phyloP scores from a whole-genome alignment of 2,329 filamentous ascomycete genomes.

The Ophiostoma novo-ulmi region DNA sequence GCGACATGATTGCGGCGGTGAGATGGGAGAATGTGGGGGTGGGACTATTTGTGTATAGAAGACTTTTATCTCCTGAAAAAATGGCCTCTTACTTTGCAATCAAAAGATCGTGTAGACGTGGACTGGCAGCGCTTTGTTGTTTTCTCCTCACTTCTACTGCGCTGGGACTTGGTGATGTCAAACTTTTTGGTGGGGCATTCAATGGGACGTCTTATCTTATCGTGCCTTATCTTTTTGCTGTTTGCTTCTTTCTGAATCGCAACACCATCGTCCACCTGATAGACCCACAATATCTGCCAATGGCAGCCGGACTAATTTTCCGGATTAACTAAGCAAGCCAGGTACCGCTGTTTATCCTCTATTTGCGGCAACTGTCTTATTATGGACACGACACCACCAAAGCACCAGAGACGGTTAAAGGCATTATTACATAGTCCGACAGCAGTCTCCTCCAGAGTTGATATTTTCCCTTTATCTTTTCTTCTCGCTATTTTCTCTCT shows the following conservation, averaged over 20 bases:
- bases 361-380: neutral
- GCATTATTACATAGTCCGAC: neutral
- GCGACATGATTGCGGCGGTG: slow-evolving; percentile 64
- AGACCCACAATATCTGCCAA: neutral
- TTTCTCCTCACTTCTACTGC: neutral
- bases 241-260: neutral
- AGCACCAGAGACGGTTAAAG: neutral
- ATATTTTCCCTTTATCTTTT: neutral
- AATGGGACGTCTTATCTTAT: slow-evolving; percentile 23
- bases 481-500: neutral
- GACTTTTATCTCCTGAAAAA: neutral
- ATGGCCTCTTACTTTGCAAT: too few relatives aligned
- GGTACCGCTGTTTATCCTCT: neutral
- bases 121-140: neutral
- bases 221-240: neutral
- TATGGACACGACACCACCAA: slow-evolving; percentile 18
- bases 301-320: slow-evolving; percentile 20
- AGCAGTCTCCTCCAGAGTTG: neutral
- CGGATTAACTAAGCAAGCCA: slow-evolving; percentile 18
- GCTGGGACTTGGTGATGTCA: slow-evolving; percentile 14
- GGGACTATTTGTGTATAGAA: neutral
- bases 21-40: neutral
- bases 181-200: slow-evolving; percentile 25
- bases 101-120: neutral
- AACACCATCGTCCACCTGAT: neutral